Evolutionary conservation across 2,329 filamentous ascomycete genomes (phyloP).

Genomic region (Colletotrichum cereale): DNA sequence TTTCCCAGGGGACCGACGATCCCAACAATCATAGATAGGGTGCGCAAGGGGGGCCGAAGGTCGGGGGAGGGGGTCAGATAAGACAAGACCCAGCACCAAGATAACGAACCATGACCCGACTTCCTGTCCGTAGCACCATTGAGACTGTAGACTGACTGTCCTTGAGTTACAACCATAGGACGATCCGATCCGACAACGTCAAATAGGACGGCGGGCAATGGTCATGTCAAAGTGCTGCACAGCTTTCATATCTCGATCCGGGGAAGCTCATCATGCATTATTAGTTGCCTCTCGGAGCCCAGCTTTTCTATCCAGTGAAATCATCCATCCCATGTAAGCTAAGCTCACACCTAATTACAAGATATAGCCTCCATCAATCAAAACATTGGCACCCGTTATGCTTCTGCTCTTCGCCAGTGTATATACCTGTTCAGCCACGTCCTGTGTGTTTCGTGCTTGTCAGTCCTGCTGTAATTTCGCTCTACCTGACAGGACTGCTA

Average conservation of each 20-base stretch:
- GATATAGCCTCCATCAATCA: constrained; percentile 55
- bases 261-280: not conserved
- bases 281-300: not conserved
- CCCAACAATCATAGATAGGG: not conserved
- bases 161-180: not conserved
- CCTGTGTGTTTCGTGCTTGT: constrained; percentile 66
- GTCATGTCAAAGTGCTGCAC: too few species aligned
- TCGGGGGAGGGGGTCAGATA: not conserved
- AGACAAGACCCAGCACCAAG: not conserved
- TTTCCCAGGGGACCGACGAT: not conserved
- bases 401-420: constrained; percentile 61
- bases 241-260: not conserved
- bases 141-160: too few species aligned
- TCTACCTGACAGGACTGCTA: not conserved
- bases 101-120: not conserved
- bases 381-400: constrained; percentile 64
- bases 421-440: constrained; percentile 66
- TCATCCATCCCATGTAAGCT: not conserved
- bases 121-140: not conserved
- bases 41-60: not conserved
- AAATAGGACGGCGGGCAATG: too few species aligned
- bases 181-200: too few species aligned
- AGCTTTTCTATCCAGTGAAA: not conserved
- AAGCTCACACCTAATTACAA: not conserved
- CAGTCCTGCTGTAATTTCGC: constrained; percentile 57